Evolutionary conservation across 805 yeast genomes (phyloP), one percentile per base, ranked within the genome.

Genomic region (Limtongia smithiae): DNA sequence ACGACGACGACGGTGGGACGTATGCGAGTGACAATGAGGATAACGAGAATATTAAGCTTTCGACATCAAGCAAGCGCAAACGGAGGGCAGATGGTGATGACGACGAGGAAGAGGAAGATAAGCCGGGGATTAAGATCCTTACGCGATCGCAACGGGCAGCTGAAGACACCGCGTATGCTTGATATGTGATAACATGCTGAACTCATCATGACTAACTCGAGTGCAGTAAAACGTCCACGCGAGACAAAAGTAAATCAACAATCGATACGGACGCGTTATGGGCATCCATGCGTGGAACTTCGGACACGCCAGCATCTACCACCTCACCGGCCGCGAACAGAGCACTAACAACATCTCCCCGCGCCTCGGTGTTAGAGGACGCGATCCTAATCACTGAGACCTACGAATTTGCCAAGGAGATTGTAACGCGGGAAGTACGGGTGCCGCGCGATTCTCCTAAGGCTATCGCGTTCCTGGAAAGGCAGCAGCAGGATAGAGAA

Each of bases 331-430:
- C 22, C 5, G 35, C 46, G 12, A 8, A 43, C 6, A 15, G 41
- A 14, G 7, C 35, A 21, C 27, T 44, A 7, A 22, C 41, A 11
- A 25, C 41, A 6, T 35, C 37, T 9, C 14, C 28, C 9, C 9
- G 9, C 28, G 28, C 28, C 28, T 9, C 28, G 28, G 32, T 22
- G 5, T 62, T 60, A 15, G 75, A 72, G 15, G 81, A 81, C 43
- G 75, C 75, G 62, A 77, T 91, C 48, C 78, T 80, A 59, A 89
- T 91, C 48, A 81, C 78, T 51, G 75, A 93, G 54, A 78, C 82
- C 2, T 91, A 86, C 64, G 84, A 85, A 49, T 91, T 88, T 74
- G 97, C 98, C 0, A 97, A 97, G 4, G 85, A 85, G 60, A 72
- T 80, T 2, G 74, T 84, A 1, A 78, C 83, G 0, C 96, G 90